Base-by-base conservation (phyloP, 148 eudicot genomes). In the Silene conica region DNA sequence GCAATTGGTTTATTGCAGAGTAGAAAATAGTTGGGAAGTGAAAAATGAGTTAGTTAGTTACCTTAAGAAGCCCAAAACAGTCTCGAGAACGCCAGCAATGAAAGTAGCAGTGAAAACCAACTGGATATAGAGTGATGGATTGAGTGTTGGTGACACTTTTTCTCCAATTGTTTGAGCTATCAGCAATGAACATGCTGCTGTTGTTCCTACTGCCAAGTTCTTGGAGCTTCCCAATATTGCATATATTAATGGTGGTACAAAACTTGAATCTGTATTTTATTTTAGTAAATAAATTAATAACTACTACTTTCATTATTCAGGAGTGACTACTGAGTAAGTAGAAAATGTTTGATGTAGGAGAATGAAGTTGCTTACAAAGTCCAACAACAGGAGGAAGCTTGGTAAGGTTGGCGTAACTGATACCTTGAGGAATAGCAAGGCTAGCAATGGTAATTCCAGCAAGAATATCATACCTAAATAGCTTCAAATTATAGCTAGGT, bases 251-350 rank as follows among this genome's bases (percentile, higher is more conserved):
- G 98, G 89, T 21, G 97, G 98, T 16, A 94, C 96, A 71, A 91
- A 94, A 77, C 96, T 89, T 43, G 97, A 94, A 81, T 94, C 98
- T n/a, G n/a, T n/a, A n/a, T n/a, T n/a, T n/a, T n/a, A n/a, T n/a
- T n/a, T n/a, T n/a, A n/a, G n/a, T n/a, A n/a, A n/a, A n/a, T n/a
- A n/a, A n/a, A n/a, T n/a, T n/a, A n/a, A n/a, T n/a, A n/a, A n/a
- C n/a, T n/a, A n/a, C n/a, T n/a, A n/a, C n/a, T n/a, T n/a, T n/a
- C n/a, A n/a, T n/a, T n/a, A n/a, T n/a, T n/a, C n/a, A n/a, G n/a
- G n/a, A n/a, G n/a, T n/a, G n/a, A n/a, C n/a, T n/a, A n/a, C n/a
- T n/a, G n/a, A n/a, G 31, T 3, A 3, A 28, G 31, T 28, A 28
- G 2, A 34, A 34, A 34, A 34, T 3, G 41, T 5, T 34, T 34